Percentiles rank a stretch among this genome's conserved stretches.
phyloP scores from a whole-genome alignment of 2,329 filamentous ascomycete genomes.

The Phyllosticta citribraziliensis region DNA sequence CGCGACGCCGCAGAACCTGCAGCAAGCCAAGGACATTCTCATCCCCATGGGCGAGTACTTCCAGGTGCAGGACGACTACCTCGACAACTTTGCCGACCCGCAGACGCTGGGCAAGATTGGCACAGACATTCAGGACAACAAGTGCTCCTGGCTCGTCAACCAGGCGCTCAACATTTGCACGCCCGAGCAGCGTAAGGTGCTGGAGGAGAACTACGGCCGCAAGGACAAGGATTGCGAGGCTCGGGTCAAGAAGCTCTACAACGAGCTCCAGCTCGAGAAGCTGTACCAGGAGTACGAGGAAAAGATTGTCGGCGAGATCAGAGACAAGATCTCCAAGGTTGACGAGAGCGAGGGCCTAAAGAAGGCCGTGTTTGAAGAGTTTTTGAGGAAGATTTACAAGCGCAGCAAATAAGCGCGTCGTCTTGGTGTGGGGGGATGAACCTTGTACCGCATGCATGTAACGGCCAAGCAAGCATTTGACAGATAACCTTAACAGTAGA shows the following conservation, averaged over 20 bases:
- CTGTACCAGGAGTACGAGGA: slow-evolving; percentile 87
- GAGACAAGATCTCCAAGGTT: slow-evolving; percentile 62
- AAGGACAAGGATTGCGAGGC: slow-evolving; percentile 80
- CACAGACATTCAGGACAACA: slow-evolving; percentile 98
- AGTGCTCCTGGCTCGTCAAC: slow-evolving; percentile 98
- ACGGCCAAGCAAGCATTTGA: neutral
- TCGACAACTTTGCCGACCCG: slow-evolving; percentile 93
- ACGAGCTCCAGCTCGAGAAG: slow-evolving; percentile 74
- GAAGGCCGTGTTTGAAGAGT: slow-evolving; percentile 79
- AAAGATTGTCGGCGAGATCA: slow-evolving; percentile 69
- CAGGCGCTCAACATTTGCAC: slow-evolving; percentile 73
- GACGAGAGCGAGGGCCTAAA: slow-evolving; percentile 85
- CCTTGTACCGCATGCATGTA: neutral
- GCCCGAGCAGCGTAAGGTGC: slow-evolving; percentile 74
- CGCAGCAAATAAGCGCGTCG: slow-evolving; percentile 63
- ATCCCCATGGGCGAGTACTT: slow-evolving; percentile 99
- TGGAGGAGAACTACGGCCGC: slow-evolving; percentile 88
- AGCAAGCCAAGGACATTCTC: slow-evolving; percentile 81
- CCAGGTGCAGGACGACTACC: slow-evolving; percentile 97
- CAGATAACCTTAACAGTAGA: slow-evolving; percentile 2
- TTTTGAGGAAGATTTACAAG: slow-evolving; percentile 97
- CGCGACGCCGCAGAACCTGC: slow-evolving; percentile 79
- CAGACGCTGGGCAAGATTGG: slow-evolving; percentile 95
- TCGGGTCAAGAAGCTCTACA: slow-evolving; percentile 78
- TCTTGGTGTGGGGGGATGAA: neutral